Percentiles rank a stretch among this genome's conserved stretches.
Conservation (phyloP, 2,329 filamentous ascomycete species). For the Pezicula carpinea region DNA sequence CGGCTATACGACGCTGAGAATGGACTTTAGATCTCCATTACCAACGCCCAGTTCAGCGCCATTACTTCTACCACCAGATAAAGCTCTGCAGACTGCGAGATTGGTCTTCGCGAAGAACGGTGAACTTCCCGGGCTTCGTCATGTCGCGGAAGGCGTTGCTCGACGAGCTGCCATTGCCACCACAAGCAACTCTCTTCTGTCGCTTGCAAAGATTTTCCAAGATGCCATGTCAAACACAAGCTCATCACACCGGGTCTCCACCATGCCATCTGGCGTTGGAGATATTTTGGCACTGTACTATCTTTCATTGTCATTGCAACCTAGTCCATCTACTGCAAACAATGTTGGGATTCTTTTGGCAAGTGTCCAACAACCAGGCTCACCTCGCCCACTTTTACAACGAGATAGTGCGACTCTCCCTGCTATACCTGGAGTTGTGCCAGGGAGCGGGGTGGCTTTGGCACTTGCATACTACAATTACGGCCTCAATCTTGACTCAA, state of each 20-base stretch:
- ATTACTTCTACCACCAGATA: conserved; percentile 76
- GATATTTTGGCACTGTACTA: conserved; percentile 96
- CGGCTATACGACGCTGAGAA: conserved; percentile 32
- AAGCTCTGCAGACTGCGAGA: conserved; percentile 75
- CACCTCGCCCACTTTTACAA: conserved; percentile 29
- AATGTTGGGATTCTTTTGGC: conserved; percentile 97
- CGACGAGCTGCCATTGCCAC: conserved; percentile 82
- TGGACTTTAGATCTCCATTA: conserved; percentile 13
- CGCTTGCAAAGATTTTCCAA: conserved; percentile 95
- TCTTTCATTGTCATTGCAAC: conserved; percentile 86
- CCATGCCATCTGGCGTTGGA: conserved; percentile 70
- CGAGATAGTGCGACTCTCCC: conserved; percentile 32
- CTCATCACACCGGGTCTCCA: conserved; percentile 42
- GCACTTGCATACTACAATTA: conserved; percentile 95
- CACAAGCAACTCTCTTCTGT: conserved; percentile 91
- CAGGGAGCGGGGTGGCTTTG: conserved; percentile 81
- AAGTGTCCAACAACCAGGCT: conserved; percentile 71
- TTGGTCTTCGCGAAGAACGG: conserved; percentile 75
- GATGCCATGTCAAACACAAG: conserved; percentile 75
- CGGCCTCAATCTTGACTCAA: conserved; percentile 77
- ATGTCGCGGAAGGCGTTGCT: conserved; percentile 65
- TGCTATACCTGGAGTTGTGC: conserved; percentile 70
- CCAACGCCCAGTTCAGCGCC: conserved; percentile 35
- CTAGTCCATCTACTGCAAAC: conserved; percentile 95
- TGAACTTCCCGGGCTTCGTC: conserved; percentile 73